Base-by-base conservation (phyloP, 192 early-diverging fungal genomes). In the Phycomyces nitens region DNA sequence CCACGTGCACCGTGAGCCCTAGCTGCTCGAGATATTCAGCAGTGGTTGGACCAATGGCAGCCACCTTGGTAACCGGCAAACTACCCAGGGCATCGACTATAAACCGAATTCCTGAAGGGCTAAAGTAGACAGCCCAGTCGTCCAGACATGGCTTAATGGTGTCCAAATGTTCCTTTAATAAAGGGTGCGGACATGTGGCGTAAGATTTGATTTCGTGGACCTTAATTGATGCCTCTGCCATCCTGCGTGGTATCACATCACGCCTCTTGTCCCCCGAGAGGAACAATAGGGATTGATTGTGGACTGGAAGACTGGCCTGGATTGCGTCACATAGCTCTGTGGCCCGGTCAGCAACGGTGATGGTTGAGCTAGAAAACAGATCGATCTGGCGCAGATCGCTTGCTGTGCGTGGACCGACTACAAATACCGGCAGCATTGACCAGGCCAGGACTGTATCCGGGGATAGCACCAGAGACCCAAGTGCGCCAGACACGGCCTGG, bases 121-220 rank as follows among this genome's bases (percentile, higher is more conserved):
- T 85, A 67, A 83, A 85, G 69, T 82, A 82, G 7, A 82, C 71
- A n/a, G 82, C 44, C 81, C 84, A 85, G 53, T 70, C 60, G 29
- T 52, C 56, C 8, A 42, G 43, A 20, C 18, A 20, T 5, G 42
- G 40, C 12, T 55, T 23, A 3, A 58, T 22, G 38, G 10, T 34
- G n/a, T 23, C 53, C 53, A 62, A 66, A 50, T 16, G 9, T 12
- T 44, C 2, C n/a, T 21, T 66, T 71, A 76, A 63, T 11, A 50
- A 18, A 52, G 15, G 43, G 23, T 40, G 43, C 15, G 43, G 38
- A 29, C 34, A 57, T 0, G 84, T 84, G 34, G 53, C 66, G 58
- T 85, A 85, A 6, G 70, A 69, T 41, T 65, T 44, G 0, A 84
- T 15, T 67, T 81, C 65, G 12, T 71, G 44, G 7, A 78, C 57